Evolutionary conservation across 768 basidiomycete genomes (phyloP), one percentile per base, ranked within the genome.

Genomic region (Hericium erinaceus): DNA sequence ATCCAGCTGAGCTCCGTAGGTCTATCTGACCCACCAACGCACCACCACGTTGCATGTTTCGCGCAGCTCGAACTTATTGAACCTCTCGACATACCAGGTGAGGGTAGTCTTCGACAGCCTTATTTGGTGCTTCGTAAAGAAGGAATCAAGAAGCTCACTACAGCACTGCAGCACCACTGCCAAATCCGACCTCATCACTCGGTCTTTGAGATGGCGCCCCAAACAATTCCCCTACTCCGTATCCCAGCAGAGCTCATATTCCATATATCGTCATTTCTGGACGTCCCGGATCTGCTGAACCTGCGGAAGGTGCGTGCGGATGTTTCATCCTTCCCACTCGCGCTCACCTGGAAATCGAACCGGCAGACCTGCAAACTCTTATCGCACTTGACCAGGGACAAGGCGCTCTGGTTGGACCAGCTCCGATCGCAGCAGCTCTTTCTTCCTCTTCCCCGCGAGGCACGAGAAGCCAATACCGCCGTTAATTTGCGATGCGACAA

Each of bases 191-290:
- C 44, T 16, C 18, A 3, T 46, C 41, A 6, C 13, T 44, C 39
- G 39, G 22, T 13, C 54, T 22, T 55, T 26, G 39, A 41, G 20
- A 46, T 55, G 52, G 44, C 13, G 38, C 13, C 28, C 18, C 22
- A 51, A 24, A 8, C 52, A 13, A 53, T 2, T 13, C 28, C 48
- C 22, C n/a, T 56, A 5, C 55, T 56, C 18, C 15, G 20, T 26
- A 22, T 38, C 18, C 55, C 55, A 20, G n/a, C 46, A 22, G 55
- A 56, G 22, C n/a, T 56, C 16, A 11, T 56, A 24, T 56, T 56
- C 33, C 33, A 48, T 20, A 24, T 56, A 5, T 40, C 44, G 9
- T 10, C 46, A 13, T 56, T 56, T 15, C 28, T 56, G 20, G 48
- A 49, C n/a, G 33, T 56, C 22, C 55, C 55, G 11, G 48, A 49